Evolutionary conservation across 495 filamentous ascomycete genomes (phyloP), one percentile per base, ranked within the genome.

Genomic region (Neurospora tetraspora): DNA sequence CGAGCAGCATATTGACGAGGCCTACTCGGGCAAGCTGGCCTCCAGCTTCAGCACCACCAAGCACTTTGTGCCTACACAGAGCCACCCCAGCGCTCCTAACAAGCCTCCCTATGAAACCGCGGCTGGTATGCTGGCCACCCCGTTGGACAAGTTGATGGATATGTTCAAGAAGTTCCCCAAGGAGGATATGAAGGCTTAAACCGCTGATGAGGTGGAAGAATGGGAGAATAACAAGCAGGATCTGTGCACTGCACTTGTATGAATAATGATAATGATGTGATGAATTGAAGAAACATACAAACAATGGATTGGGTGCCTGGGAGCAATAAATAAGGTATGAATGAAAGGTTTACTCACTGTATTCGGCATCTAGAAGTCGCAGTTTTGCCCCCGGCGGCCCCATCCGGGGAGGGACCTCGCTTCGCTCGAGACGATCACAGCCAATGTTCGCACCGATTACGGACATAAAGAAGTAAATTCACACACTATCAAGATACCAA

Each of bases 1-100:
- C 3, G 89, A 92, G 75, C 74, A 81, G 16, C 74, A 76, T 0
- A 73, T 91, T 4, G 73, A 78, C 12, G 77, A 76, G 0, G 73
- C 72, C 0, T 80, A 82, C 2, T 87, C 85, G 8, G 78, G 81
- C 40, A 38, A 71, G 2, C 72, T 92, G 23, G 86, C 88, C 5
- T 82, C 80, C 31, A 84, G 81, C 68, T 90, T 91, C 71, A 82
- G 79, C 16, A 80, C 85, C 36, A 90, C 89, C 39, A 92, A 92
- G 80, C 80, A 83, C 40, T 89, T 91, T 76, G 86, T 88, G 0
- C 89, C 89, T 0, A 87, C 86, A 3, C 82, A 86, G 9, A 85
- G 85, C 23, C 89, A 90, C 76, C 88, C 88, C 23, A 76, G 73
- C 69, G 85, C 84, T 7, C 85, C 84, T 7, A 82, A 88, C 69